Evolutionary conservation across 306 rosid species (phyloP).

Genomic region (Inga oerstediana): DNA sequence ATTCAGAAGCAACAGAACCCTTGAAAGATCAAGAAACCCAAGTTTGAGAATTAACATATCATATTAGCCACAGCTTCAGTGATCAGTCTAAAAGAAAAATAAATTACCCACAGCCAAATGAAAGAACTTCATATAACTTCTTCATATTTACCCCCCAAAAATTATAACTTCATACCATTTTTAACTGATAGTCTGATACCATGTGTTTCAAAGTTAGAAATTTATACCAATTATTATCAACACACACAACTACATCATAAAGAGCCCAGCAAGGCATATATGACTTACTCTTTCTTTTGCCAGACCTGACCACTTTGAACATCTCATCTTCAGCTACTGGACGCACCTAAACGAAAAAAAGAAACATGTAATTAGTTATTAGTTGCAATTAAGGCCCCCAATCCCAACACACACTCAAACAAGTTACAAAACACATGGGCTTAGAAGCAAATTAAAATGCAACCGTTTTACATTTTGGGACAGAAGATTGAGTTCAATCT

Average conservation of each 20-base stretch:
- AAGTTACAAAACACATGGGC: not conserved
- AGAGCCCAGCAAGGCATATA: not conserved
- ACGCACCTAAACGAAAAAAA: conserved; percentile 50
- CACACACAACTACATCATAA: not conserved
- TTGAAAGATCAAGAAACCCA: not conserved
- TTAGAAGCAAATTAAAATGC: not conserved
- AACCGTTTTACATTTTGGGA: not conserved
- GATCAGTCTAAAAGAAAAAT: not conserved
- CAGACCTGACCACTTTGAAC: conserved; percentile 74
- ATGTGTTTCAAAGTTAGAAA: not conserved
- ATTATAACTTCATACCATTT: not conserved
- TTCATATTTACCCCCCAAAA: not conserved
- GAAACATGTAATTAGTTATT: not conserved
- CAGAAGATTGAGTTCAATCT: not conserved
- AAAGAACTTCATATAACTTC: not conserved
- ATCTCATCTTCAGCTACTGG: conserved; percentile 84
- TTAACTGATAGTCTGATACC: not conserved
- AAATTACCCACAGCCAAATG: not conserved
- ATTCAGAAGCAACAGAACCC: not conserved
- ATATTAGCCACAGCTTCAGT: not conserved
- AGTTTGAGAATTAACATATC: not conserved
- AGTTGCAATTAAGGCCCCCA: no score
- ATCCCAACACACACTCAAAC: not conserved
- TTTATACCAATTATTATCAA: no score
- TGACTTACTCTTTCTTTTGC: conserved; percentile 69